phyloP scores from a whole-genome alignment of 169 alveolate genomes.

The Eimeria falciformis region DNA sequence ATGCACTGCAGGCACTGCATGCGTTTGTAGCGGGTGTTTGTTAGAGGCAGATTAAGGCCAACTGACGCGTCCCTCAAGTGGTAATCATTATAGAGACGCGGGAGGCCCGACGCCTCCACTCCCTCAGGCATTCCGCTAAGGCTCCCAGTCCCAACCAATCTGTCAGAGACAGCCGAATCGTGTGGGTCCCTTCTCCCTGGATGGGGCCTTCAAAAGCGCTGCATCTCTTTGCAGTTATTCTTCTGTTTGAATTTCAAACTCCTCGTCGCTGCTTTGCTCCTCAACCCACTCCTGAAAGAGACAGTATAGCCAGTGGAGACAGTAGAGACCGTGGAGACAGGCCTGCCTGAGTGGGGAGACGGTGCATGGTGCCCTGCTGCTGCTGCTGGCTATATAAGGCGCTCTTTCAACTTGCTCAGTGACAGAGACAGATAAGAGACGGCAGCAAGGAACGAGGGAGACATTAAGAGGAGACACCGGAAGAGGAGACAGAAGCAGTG shows the following conservation, averaged over 20 bases:
- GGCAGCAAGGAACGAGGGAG: too few relatives aligned
- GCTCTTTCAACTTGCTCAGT: too few relatives aligned
- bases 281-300: conserved; percentile 55
- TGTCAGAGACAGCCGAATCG: too few relatives aligned
- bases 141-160: too few relatives aligned
- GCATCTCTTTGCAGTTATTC: neutral
- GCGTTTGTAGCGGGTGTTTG: too few relatives aligned
- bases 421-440: too few relatives aligned
- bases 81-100: neutral
- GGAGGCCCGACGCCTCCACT: neutral
- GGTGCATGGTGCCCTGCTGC: too few relatives aligned
- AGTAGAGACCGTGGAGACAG: too few relatives aligned
- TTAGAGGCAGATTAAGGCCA: too few relatives aligned
- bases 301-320: neutral
- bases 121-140: neutral
- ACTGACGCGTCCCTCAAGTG: conserved; percentile 36
- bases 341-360: too few relatives aligned
- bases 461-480: neutral
- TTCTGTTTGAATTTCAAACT: conserved; percentile 55
- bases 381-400: too few relatives aligned
- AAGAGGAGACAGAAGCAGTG: neutral
- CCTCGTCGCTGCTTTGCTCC: conserved; percentile 74
- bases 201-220: neutral
- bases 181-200: neutral
- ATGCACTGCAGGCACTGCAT: too few relatives aligned